Evolutionary conservation across 371 early-diverging fungal species (phyloP), one percentile per base, ranked within the genome.

Genomic region (Mortierella sp.): DNA sequence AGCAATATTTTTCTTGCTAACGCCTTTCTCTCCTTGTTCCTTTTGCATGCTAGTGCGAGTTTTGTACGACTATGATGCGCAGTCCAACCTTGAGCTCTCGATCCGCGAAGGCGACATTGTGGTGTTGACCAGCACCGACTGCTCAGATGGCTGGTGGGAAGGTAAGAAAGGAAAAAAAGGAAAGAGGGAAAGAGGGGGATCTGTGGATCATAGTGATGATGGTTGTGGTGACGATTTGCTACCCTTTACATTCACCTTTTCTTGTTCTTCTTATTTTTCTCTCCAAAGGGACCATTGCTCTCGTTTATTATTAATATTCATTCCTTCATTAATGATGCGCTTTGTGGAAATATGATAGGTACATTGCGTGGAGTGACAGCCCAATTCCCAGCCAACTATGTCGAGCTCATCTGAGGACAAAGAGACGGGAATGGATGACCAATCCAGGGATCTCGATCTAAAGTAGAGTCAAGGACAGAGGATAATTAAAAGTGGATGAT

Each of bases 341-440:
- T 69, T 53, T 43, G 67, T 57, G 57, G 3, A 31, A 46, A 26
- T 69, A 14, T 71, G 46, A 73, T 87, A 91, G 95, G 95, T 26
- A 89, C 88, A 71, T 74, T 96, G 40, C 86, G 93, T 75, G 95
- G 95, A 19, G 76, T 86, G 10, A 88, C 89, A 14, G 98, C 98
- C 0, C 91, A 94, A 26, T 94, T 98, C 74, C 98, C 98, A 11
- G 92, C 93, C 3, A 95, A 92, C 76, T 98, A 97, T 88, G 96
- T 97, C 5, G 80, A 88, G 71, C 28, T 44, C 44, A 73, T 79
- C 28, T 77, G 61, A 61, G 37, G 37, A 34, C 28, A 34, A 64
- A 21, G 24, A 67, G 40, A 40, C 37, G 43, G 24, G 67, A 40
- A 24, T 10, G 40, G 64, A 67, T 9, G 24, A 24, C 40, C 9